Evolutionary conservation across 768 basidiomycete genomes (phyloP).

Genomic region (Cyathus striatus): DNA sequence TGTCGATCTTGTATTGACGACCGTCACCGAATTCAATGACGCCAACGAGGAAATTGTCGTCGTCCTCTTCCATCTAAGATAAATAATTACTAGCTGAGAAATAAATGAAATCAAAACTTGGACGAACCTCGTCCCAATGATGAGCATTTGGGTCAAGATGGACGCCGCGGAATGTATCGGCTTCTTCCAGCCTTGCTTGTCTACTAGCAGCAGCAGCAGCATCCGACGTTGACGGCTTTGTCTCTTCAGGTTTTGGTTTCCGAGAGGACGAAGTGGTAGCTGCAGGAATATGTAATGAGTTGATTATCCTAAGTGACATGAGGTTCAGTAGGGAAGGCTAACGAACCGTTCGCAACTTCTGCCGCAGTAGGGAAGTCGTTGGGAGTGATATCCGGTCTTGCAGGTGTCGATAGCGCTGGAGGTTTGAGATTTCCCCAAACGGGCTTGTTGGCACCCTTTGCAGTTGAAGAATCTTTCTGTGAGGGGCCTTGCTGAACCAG

Average conservation of each 20-base stretch:
- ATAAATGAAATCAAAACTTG: no score
- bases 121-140: conserved; percentile 95
- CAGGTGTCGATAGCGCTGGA: conserved; percentile 21
- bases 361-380: conserved; percentile 95
- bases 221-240: conserved; percentile 27
- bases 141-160: conserved; percentile 92
- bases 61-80: conserved; percentile 82
- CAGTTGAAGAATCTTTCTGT: conserved; percentile 23
- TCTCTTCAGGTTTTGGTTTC: conserved; percentile 30
- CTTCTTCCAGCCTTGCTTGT: conserved; percentile 69
- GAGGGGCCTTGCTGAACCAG: conserved; percentile 21
- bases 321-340: no score
- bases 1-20: conserved; percentile 80
- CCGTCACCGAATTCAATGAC: conserved; percentile 97
- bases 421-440: conserved; percentile 70
- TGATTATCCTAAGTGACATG: no score
- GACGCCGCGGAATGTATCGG: conserved; percentile 91
- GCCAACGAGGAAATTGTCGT: conserved; percentile 82
- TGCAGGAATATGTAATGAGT: no score
- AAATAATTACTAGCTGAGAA: no score
- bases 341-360: conserved; percentile 84
- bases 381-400: conserved; percentile 36
- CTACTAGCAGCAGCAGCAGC: conserved; percentile 50
- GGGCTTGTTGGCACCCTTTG: no score
- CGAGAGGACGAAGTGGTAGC: no score